phyloP scores from a whole-genome alignment of 2,329 filamentous ascomycete species.

The Elsinoe batatas region DNA sequence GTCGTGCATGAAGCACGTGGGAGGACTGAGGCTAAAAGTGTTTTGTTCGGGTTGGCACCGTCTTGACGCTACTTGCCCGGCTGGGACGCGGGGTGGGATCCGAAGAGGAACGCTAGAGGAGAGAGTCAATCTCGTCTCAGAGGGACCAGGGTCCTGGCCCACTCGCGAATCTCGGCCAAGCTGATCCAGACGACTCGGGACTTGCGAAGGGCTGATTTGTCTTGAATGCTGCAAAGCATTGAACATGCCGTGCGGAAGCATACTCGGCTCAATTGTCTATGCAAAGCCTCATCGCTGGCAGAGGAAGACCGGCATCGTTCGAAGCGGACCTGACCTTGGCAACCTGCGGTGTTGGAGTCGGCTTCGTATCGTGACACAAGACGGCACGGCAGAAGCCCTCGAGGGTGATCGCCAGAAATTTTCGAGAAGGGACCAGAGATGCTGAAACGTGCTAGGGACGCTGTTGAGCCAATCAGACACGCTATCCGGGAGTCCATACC shows the following conservation, averaged over 20 bases:
- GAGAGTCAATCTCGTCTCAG: conserved; percentile 1
- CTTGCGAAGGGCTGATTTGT: conserved; percentile 3
- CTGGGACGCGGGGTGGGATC: conserved; percentile 6
- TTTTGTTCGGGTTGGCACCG: not conserved
- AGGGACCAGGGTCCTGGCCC: not conserved
- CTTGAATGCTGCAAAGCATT: not conserved
- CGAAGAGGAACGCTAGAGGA: not conserved
- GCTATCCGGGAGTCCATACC: not conserved
- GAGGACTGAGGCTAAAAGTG: not conserved
- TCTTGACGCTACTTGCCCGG: not conserved
- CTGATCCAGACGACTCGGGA: conserved; percentile 8
- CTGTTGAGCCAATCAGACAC: not conserved
- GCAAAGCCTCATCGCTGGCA: not conserved
- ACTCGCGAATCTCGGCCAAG: conserved; percentile 1
- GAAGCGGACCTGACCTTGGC: not conserved
- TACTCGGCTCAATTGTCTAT: not conserved
- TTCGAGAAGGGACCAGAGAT: conserved; percentile 4
- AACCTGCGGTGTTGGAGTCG: not conserved
- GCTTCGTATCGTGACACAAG: not conserved
- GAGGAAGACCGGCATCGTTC: not conserved
- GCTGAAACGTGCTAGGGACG: not conserved
- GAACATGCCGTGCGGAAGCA: not conserved
- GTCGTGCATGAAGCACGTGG: conserved; percentile 12
- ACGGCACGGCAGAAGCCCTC: not conserved
- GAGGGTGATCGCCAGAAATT: conserved; percentile 1